Evolutionary conservation across 1,284 basidiomycete species (phyloP).

Genomic region (Phellopilus nigrolimitatus): DNA sequence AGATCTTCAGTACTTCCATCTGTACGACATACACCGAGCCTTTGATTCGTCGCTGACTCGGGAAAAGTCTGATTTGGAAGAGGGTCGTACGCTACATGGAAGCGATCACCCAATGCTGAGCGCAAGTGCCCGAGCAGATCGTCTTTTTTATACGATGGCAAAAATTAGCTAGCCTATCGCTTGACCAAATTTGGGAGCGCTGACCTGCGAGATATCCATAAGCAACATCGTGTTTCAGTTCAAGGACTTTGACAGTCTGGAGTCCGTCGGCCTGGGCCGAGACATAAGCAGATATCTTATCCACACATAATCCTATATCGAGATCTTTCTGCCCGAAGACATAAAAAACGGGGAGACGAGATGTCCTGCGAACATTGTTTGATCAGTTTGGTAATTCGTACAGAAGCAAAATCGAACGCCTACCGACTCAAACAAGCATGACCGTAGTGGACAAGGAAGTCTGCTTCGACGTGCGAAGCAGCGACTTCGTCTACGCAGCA

Average conservation of each 20-base stretch:
- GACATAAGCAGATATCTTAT: slow-evolving; percentile 38
- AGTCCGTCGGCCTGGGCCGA: slow-evolving; percentile 20
- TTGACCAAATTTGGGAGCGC: slow-evolving; percentile 16
- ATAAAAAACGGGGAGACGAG: slow-evolving; percentile 80
- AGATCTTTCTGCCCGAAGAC: slow-evolving; percentile 71
- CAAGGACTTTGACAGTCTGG: slow-evolving; percentile 29
- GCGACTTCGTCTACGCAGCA: slow-evolving; percentile 98
- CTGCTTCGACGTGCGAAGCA: slow-evolving; percentile 90
- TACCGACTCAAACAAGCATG: slow-evolving; percentile 93
- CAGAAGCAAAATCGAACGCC: slow-evolving; percentile 28
- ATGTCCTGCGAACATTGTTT: slow-evolving; percentile 45
- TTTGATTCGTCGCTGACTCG: slow-evolving; percentile 4
- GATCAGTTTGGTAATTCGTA: neutral
- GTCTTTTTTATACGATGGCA: slow-evolving; percentile 23
- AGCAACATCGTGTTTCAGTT: slow-evolving; percentile 77
- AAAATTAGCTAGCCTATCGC: neutral
- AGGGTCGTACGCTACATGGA: slow-evolving; percentile 18
- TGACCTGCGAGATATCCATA: slow-evolving; percentile 71
- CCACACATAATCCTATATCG: slow-evolving; percentile 47
- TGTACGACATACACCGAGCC: neutral
- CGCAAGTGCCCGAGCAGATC: slow-evolving; percentile 23
- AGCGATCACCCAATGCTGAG: slow-evolving; percentile 22
- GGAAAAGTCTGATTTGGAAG: slow-evolving; percentile 17
- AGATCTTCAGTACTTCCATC: neutral
- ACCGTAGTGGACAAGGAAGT: slow-evolving; percentile 92